Evolutionary conservation across 345 rosid genomes (phyloP).

Genomic region (Melastoma malabathricum): DNA sequence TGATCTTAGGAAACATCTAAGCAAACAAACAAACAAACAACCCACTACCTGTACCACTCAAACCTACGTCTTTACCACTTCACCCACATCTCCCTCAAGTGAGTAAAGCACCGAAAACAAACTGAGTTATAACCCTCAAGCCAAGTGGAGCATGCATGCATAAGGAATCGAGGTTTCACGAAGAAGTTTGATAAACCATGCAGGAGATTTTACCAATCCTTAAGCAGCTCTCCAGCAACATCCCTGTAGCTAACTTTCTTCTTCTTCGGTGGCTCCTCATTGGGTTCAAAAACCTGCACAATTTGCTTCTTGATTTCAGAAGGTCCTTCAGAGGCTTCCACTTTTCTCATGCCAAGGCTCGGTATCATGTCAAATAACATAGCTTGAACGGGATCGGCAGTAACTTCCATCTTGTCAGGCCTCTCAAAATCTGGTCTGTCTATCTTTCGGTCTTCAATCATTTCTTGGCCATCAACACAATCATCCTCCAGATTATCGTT

Average conservation of each 20-base stretch:
- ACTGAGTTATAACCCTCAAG: no score
- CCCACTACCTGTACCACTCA: no score
- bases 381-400: constrained; percentile 69
- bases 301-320: constrained; percentile 16
- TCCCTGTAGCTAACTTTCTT: constrained; percentile 87
- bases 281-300: constrained; percentile 4
- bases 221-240: constrained; percentile 51
- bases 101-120: no score
- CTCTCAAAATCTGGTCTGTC: constrained; percentile 2
- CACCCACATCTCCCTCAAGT: no score
- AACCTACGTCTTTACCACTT: no score
- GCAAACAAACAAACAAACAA: no score
- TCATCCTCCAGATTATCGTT: constrained; percentile 3
- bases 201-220: constrained; percentile 26
- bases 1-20: no score
- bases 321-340: constrained; percentile 6
- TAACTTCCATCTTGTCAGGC: constrained; percentile 14
- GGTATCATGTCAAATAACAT: constrained; percentile 85
- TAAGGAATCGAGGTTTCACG: no score
- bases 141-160: no score
- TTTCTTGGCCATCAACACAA: constrained; percentile 1
- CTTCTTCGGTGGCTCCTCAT: constrained; percentile 32
- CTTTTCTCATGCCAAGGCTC: constrained; percentile 39
- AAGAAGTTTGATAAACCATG: no score
- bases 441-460: constrained; percentile 3